Base-by-base conservation (phyloP, 2,329 filamentous ascomycete species). In the Trichoderma aggressivum region DNA sequence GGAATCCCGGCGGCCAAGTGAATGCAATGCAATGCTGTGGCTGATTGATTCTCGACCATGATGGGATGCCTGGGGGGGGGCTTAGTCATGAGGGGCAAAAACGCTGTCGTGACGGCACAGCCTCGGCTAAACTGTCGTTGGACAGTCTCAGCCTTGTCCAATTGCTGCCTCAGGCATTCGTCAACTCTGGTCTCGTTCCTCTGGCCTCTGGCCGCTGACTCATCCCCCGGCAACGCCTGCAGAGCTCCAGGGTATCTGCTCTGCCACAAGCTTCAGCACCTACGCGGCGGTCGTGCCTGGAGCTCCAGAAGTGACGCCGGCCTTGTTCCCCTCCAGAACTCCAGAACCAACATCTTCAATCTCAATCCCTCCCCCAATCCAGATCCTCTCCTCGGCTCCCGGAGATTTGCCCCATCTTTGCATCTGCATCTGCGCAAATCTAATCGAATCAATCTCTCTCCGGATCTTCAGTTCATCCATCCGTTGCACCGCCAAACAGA, bases 261-360 rank as follows among this genome's bases (percentile, higher is more conserved):
- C 74, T 73, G 59, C 59, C 59, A 80, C 28, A 28, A 36, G 50
- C 47, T 18, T 32, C 7, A 21, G 61, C 28, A 63, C 34, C 26
- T 66, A 81, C 79, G 79, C 79, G 79, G 79, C 79, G 75, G 75
- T 75, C 78, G 77, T 84, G 83, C 83, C 83, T 85, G 79, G 82
- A 84, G 83, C 82, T 84, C 79, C 73, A 61, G 50, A 72, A 71
- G 71, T 71, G 71, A 73, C 71, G 63, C 70, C 47, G 70, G 66
- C 63, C 30, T 65, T 61, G 63, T 65, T 62, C 36, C 39, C 70
- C 62, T 53, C 39, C 50, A 65, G 60, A 50, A 50, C 26, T 16
- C 47, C 43, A 50, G 36, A 50, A 53, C 47, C 47, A 24, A 24
- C 26, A 28, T 28, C 26, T 28, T n/a, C 43, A n/a, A n/a, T 50